Conservation (phyloP, 2,329 filamentous ascomycete genomes). For the Chrysosporium keratinophilum region DNA sequence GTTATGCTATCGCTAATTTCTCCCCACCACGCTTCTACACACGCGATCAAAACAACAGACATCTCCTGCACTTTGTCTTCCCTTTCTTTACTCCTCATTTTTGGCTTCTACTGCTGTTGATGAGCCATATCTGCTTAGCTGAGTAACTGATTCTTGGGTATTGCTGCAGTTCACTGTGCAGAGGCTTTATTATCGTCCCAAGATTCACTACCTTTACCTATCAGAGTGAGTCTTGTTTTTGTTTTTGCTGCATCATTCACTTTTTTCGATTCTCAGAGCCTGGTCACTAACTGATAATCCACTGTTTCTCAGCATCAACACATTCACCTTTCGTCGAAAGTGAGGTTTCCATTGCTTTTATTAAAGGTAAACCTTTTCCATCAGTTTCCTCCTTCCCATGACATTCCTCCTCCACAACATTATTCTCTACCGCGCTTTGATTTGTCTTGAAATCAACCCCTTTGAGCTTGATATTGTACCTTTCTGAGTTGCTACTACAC, state of each 20-base stretch:
- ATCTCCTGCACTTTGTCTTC: neutral
- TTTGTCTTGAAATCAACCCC: neutral
- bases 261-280: neutral
- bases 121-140: no score
- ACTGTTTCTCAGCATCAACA: neutral
- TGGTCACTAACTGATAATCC: neutral
- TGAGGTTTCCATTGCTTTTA: neutral
- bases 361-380: neutral
- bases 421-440: neutral
- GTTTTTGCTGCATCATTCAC: neutral
- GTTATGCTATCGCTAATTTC: neutral
- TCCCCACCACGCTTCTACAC: neutral
- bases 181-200: neutral
- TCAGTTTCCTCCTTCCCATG: neutral
- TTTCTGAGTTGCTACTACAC: no score
- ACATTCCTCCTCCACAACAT: neutral
- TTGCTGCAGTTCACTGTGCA: neutral
- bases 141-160: neutral
- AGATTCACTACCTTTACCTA: neutral
- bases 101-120: slow-evolving; percentile 1
- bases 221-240: neutral
- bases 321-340: neutral
- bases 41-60: neutral
- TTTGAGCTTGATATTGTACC: neutral
- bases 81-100: neutral